A percentile compares a stretch with the other conserved stretches of the same genome.
Evolutionary conservation across 1,139 yeast genomes (phyloP).

Genomic region (Torulaspora globosa): DNA sequence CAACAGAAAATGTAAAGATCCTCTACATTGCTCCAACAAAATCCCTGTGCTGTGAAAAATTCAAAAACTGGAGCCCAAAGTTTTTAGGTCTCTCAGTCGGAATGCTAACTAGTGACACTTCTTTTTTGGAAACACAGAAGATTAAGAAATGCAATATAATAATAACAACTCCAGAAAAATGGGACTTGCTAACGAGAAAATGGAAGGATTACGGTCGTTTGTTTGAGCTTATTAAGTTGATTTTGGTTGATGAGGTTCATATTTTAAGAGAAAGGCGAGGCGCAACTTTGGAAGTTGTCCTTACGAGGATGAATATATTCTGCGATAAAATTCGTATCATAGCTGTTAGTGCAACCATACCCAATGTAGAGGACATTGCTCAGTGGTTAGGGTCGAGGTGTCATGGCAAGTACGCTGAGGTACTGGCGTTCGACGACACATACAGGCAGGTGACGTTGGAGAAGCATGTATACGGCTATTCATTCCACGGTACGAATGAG

Average conservation of each 20-base stretch:
- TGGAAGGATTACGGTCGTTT: slow-evolving; percentile 44
- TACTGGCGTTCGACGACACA: slow-evolving; percentile 44
- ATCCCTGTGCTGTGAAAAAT: slow-evolving; percentile 47
- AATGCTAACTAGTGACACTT: slow-evolving; percentile 48
- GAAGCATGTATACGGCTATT: slow-evolving; percentile 44
- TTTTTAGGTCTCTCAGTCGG: slow-evolving; percentile 45
- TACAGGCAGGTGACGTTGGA: slow-evolving; percentile 45
- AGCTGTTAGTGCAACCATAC: slow-evolving; percentile 53
- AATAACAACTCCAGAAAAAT: slow-evolving; percentile 55
- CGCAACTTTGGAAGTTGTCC: slow-evolving; percentile 49
- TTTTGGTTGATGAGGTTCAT: slow-evolving; percentile 52
- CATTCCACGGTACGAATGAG: slow-evolving; percentile 39
- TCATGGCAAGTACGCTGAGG: slow-evolving; percentile 30
- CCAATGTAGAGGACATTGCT: slow-evolving; percentile 49
- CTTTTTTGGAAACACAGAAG: slow-evolving; percentile 41
- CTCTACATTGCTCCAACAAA: slow-evolving; percentile 55
- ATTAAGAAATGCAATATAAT: slow-evolving; percentile 46
- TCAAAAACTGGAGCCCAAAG: slow-evolving; percentile 43
- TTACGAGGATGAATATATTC: slow-evolving; percentile 48
- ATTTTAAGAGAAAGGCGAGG: slow-evolving; percentile 48
- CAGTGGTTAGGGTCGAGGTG: slow-evolving; percentile 41
- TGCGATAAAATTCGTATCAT: slow-evolving; percentile 43
- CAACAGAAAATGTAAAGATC: slow-evolving; percentile 36
- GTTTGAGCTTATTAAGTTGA: slow-evolving; percentile 41
- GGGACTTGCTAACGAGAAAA: slow-evolving; percentile 51